Evolutionary conservation across 1,284 basidiomycete genomes (phyloP), one percentile per base, ranked within the genome.

Genomic region (Ustilago crameri): DNA sequence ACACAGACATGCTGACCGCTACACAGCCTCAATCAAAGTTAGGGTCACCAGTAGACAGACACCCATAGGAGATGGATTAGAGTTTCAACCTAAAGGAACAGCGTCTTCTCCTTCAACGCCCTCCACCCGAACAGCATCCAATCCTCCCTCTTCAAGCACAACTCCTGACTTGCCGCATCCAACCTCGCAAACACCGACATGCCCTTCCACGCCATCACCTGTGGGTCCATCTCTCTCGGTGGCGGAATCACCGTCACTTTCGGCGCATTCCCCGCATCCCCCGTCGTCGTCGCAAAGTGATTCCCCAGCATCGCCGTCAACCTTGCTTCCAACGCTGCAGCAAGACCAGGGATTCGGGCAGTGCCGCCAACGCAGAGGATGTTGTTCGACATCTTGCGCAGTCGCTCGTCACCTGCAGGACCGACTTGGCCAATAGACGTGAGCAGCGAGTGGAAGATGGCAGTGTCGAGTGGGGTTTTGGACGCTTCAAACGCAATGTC

Each of bases 131-230:
- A 78, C 51, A 84, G 80, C 44, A 85, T 91, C 93, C 93, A 98
- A 83, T 98, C 95, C 43, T 89, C 86, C 53, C 86, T 85, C 14
- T 91, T 89, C 43, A 98, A 86, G 93, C 95, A 98, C 70, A 97
- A 85, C 77, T 98, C 95, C 47, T 89, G 87, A 54, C 54, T 52
- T 10, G 92, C 88, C 1, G 89, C 88, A 48, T 98, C 95, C 87
- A 98, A 91, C 84, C 93, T 92, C 27, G 91, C 93, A 59, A 98
- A 88, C 20, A 96, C 93, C n/a, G 91, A 89, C 18, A 91, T 93
- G 5, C 95, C 95, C 84, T 97, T 97, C 95, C 95, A 98, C 22
- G 90, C 90, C 40, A 98, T 87, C 48, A 93, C 90, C 35, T 89
- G 88, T 5, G 93, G 93, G 84, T 98, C 94, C 59, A 97, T 90